phyloP scores from a whole-genome alignment of 2,329 filamentous ascomycete species.

The Fusarium humuli region DNA sequence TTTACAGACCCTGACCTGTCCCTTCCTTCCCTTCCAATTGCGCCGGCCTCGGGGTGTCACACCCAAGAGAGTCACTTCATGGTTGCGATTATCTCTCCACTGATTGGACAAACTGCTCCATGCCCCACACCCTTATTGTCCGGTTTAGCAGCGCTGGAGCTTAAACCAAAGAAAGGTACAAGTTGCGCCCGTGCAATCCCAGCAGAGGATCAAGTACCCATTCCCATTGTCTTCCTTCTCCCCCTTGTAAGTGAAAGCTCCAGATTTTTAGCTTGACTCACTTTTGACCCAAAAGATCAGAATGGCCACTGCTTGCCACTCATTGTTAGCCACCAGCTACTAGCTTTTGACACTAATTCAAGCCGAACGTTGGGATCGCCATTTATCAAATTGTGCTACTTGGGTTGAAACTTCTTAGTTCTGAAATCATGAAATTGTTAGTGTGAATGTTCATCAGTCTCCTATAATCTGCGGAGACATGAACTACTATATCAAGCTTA shows the following conservation, averaged over 20 bases:
- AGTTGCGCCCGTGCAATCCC: slow-evolving; percentile 4
- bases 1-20: slow-evolving; percentile 36
- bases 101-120: slow-evolving; percentile 38
- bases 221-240: slow-evolving; percentile 2
- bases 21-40: slow-evolving; percentile 34
- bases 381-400: background rate
- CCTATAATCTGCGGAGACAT: background rate
- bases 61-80: slow-evolving; percentile 36
- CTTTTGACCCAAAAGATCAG: background rate
- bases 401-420: slow-evolving; percentile 16
- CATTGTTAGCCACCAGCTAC: slow-evolving; percentile 1
- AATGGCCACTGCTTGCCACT: slow-evolving; percentile 11
- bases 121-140: slow-evolving; percentile 29
- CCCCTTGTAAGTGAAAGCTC: slow-evolving; percentile 2
- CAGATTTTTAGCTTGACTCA: slow-evolving; percentile 30
- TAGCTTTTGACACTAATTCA: slow-evolving; percentile 3
- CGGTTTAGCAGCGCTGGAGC: slow-evolving; percentile 16
- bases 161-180: slow-evolving; percentile 14
- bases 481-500: background rate
- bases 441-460: background rate
- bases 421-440: background rate
- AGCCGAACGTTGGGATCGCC: slow-evolving; percentile 5
- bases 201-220: slow-evolving; percentile 22
- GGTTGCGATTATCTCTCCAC: slow-evolving; percentile 38
- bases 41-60: slow-evolving; percentile 46